Conservation (phyloP, 306 rosid species). For the Sicyos edulis region DNA sequence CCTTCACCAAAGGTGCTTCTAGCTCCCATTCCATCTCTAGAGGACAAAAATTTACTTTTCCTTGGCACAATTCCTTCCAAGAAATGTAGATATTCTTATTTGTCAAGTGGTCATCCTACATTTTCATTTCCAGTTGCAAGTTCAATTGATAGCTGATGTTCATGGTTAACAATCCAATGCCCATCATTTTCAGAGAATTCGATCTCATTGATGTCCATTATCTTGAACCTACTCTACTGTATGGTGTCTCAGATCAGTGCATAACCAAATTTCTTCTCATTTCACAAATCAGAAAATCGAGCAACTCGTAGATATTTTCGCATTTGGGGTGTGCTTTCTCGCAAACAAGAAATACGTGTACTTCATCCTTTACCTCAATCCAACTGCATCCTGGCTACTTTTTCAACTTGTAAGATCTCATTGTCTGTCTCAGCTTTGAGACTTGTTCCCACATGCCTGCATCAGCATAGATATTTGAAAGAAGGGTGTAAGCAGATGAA, state of each 20-base stretch:
- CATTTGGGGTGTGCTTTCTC: constrained; percentile 85
- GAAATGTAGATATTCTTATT: background rate
- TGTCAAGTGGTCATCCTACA: background rate
- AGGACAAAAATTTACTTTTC: background rate
- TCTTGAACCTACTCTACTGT: constrained; percentile 37
- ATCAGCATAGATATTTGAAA: constrained; percentile 63
- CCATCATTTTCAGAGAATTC: background rate
- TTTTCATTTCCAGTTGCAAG: background rate
- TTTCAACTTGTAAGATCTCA: constrained; percentile 52
- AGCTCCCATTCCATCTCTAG: background rate
- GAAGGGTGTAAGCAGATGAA: constrained; percentile 62
- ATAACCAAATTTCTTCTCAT: constrained; percentile 56
- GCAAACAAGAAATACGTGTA: constrained; percentile 65
- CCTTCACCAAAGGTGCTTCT: background rate
- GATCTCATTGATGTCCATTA: constrained; percentile 21
- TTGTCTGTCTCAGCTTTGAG: constrained; percentile 53
- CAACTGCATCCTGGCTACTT: constrained; percentile 96
- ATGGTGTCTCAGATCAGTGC: constrained; percentile 39
- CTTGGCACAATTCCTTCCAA: background rate
- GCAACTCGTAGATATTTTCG: constrained; percentile 51
- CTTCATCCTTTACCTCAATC: constrained; percentile 79
- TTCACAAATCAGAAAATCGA: constrained; percentile 50
- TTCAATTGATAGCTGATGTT: background rate
- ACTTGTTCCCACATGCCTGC: constrained; percentile 77
- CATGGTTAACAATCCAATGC: background rate